These are phyloP conservation scores for Penicillium sp. DNA, from an alignment of 2,329 filamentous ascomycete species.

Conservation along the genomic window DNA sequence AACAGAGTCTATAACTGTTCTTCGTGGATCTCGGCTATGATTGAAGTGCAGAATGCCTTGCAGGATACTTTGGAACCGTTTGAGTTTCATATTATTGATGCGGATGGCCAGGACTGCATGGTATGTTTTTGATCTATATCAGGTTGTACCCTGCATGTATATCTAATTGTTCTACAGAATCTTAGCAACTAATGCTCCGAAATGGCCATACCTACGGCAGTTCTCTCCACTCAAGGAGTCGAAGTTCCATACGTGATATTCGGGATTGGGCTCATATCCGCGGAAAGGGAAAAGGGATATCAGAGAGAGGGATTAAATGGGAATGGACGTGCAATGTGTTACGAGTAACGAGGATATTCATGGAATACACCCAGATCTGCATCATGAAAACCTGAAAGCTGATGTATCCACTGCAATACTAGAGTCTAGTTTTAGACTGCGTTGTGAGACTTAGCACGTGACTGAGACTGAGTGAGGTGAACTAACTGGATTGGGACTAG, in stretches of 20 bases:
- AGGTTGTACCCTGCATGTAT: neutral
- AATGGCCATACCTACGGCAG: neutral
- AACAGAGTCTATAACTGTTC: neutral
- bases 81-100: neutral
- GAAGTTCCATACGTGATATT: neutral
- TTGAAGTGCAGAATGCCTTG: constrained; percentile 1
- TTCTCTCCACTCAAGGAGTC: neutral
- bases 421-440: no score
- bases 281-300: neutral
- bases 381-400: no score
- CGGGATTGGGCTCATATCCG: neutral
- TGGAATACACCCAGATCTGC: neutral
- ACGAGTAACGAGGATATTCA: neutral
- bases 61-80: neutral
- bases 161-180: neutral
- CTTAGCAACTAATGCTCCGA: neutral
- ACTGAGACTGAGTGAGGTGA: no score
- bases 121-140: neutral
- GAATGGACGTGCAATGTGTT: neutral
- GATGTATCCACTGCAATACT: no score
- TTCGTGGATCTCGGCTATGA: constrained; percentile 1
- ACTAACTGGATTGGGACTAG: no score
- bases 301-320: neutral
- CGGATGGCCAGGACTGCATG: neutral
- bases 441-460: no score